Evolutionary conservation across 176 grass and related monocot genomes (phyloP).

Genomic region (Lolium rigidum): DNA sequence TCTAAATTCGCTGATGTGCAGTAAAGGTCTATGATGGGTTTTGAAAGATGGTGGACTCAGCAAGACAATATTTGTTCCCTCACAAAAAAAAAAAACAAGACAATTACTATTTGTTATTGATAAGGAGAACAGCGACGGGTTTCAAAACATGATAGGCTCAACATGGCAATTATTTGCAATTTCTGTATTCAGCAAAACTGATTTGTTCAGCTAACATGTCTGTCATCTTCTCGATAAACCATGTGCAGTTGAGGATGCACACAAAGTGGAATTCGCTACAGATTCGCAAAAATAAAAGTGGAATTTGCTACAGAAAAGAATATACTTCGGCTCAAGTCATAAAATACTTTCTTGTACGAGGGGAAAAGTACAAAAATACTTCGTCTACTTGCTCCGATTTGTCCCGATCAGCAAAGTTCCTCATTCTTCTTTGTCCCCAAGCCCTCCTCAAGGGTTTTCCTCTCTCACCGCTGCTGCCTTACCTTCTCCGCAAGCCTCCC

Average conservation of each 20-base stretch:
- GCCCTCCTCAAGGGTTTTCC: conserved; percentile 36
- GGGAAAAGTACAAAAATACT: not conserved
- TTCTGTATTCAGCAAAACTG: too few species aligned
- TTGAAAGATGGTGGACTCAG: not conserved
- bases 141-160: not conserved
- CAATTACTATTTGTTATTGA: too few species aligned
- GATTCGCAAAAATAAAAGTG: too few species aligned
- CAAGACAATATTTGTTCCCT: too few species aligned
- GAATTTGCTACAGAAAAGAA: not conserved
- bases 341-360: not conserved
- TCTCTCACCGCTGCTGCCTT: not conserved
- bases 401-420: conserved; percentile 26
- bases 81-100: too few species aligned
- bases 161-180: not conserved
- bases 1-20: not conserved
- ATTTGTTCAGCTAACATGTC: too few species aligned
- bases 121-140: not conserved
- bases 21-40: not conserved
- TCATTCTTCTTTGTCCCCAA: conserved; percentile 27
- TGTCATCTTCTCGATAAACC: too few species aligned
- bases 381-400: not conserved
- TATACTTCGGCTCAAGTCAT: not conserved
- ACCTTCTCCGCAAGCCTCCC: not conserved
- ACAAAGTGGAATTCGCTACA: too few species aligned
- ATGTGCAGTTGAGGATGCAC: too few species aligned